Conservation (phyloP, 2,329 filamentous ascomycete species). For the Emmonsia crescens region DNA sequence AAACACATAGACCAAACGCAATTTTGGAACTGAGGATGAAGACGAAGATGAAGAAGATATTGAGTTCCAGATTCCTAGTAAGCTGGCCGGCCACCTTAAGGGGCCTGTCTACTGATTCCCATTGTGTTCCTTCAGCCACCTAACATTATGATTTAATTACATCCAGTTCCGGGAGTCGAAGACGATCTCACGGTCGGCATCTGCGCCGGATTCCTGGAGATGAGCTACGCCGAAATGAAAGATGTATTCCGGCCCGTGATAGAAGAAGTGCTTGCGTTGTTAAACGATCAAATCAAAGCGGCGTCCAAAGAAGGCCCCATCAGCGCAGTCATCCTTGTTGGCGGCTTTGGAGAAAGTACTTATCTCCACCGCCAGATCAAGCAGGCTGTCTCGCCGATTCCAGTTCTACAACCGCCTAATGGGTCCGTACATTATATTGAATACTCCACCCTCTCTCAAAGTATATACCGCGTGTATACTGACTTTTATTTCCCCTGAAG, state of each 20-base stretch:
- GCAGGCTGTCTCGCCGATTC: not conserved
- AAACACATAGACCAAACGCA: not conserved
- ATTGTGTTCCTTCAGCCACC: not conserved
- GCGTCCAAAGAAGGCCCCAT: not conserved
- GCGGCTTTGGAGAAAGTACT: constrained; percentile 2
- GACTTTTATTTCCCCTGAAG: not conserved
- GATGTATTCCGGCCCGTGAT: constrained; percentile 2
- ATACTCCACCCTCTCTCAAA: not conserved
- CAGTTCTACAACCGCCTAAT: not conserved
- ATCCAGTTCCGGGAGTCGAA: constrained; percentile 3
- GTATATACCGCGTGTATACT: not conserved
- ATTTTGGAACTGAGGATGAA: constrained; percentile 2
- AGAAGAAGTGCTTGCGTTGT: not conserved
- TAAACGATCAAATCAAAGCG: constrained; percentile 1
- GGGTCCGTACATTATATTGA: not conserved
- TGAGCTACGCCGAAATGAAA: constrained; percentile 1
- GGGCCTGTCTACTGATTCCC: not conserved
- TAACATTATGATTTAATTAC: not conserved
- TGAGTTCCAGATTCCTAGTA: constrained; percentile 3
- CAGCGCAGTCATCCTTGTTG: constrained; percentile 3
- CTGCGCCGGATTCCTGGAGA: constrained; percentile 1
- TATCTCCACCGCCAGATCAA: constrained; percentile 3
- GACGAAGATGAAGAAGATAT: constrained; percentile 4
- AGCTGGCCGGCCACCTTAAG: not conserved
- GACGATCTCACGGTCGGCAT: constrained; percentile 1